Conservation (phyloP, 305 asterid species). For the Fraxinus velutina region DNA sequence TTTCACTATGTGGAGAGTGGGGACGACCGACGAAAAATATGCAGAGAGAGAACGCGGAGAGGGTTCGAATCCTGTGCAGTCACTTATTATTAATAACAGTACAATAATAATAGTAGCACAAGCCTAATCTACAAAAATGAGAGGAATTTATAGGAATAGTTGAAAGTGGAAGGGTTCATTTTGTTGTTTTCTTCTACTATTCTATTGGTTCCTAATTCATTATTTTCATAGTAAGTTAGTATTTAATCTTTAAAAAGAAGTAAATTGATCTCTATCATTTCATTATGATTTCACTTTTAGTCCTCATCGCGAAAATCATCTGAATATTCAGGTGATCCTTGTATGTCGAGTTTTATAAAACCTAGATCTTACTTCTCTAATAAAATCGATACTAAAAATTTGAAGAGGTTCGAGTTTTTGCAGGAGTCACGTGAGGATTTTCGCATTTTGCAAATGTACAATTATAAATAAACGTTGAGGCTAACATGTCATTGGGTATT, state of each 20-base stretch:
- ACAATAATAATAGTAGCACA: not conserved
- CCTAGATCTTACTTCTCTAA: not conserved
- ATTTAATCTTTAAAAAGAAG: not conserved
- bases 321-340: not conserved
- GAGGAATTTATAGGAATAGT: not conserved
- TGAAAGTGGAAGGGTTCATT: not conserved
- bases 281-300: not conserved
- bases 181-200: not conserved
- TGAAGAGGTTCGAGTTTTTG: not conserved
- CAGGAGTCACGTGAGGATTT: not conserved
- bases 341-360: not conserved
- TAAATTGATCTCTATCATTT: not conserved
- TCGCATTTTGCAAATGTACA: not conserved
- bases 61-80: not conserved
- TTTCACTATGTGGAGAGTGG: not conserved
- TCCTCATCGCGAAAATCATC: not conserved
- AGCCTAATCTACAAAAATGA: not conserved
- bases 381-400: not conserved
- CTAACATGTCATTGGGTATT: not conserved
- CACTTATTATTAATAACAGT: not conserved
- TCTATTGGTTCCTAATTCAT: not conserved
- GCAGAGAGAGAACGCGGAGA: not conserved
- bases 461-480: not conserved
- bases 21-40: conserved; percentile 1
- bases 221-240: not conserved